These are phyloP conservation scores for Sungouiozyma intestinalis DNA, from an alignment of 805 yeast species.

Conservation along the genomic window DNA sequence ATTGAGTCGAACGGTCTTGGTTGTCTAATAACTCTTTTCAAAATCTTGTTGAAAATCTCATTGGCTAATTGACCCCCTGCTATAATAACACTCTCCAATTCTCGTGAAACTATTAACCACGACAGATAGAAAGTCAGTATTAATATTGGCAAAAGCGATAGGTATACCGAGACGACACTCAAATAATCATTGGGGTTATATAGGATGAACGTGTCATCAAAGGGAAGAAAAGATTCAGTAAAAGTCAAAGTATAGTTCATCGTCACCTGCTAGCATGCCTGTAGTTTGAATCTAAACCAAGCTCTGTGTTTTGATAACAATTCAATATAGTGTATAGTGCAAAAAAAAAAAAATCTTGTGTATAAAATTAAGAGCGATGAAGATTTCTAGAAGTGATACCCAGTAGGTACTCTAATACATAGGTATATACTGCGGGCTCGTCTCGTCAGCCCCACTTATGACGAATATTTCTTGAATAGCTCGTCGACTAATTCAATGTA, in stretches of 20 bases:
- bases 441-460: neutral
- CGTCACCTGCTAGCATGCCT: no score
- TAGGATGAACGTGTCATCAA: slow-evolving; percentile 78
- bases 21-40: slow-evolving; percentile 55
- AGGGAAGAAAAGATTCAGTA: slow-evolving; percentile 34
- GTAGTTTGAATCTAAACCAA: no score
- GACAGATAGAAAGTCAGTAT: slow-evolving; percentile 70
- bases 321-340: no score
- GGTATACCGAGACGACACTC: slow-evolving; percentile 53
- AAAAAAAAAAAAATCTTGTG: no score
- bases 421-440: neutral
- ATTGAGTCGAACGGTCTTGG: slow-evolving; percentile 52
- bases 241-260: neutral
- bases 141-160: slow-evolving; percentile 73
- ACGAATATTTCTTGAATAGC: slow-evolving; percentile 42
- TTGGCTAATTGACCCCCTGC: slow-evolving; percentile 80
- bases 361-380: no score
- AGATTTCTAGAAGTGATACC: no score
- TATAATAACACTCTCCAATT: slow-evolving; percentile 71
- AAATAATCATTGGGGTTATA: slow-evolving; percentile 59
- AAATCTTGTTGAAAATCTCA: slow-evolving; percentile 58
- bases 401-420: neutral
- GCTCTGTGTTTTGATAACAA: no score
- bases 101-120: slow-evolving; percentile 75
- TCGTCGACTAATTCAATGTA: slow-evolving; percentile 61